phyloP scores from a whole-genome alignment of 805 yeast species.

The Candida cerambycidarum region DNA sequence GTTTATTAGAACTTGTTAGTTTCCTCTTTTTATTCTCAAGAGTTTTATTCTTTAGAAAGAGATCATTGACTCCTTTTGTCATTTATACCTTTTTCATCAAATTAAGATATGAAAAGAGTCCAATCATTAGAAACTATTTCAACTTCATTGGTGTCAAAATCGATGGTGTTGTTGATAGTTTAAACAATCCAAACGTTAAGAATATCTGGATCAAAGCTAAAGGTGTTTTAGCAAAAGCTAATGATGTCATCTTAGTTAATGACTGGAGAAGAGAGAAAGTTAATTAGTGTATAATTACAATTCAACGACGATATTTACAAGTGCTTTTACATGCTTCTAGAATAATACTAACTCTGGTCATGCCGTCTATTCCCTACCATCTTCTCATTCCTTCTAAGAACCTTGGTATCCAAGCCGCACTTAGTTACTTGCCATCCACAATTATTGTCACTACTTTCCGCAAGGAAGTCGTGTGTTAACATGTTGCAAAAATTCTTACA shows the following conservation, averaged over 20 bases:
- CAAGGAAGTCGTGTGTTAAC: conserved; percentile 3
- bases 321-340: too few species aligned
- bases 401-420: not conserved
- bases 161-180: conserved; percentile 30
- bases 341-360: too few species aligned
- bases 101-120: conserved; percentile 72
- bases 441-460: not conserved
- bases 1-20: conserved; percentile 43
- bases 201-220: conserved; percentile 38
- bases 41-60: conserved; percentile 57
- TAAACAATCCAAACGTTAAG: conserved; percentile 32
- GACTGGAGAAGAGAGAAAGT: conserved; percentile 38
- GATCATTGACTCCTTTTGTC: conserved; percentile 60
- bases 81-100: conserved; percentile 66
- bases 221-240: conserved; percentile 29
- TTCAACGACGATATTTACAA: too few species aligned
- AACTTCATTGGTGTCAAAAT: conserved; percentile 62
- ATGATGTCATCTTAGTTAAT: conserved; percentile 30
- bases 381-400: too few species aligned
- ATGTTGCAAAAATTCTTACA: conserved; percentile 5
- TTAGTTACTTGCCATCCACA: not conserved
- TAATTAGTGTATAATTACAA: not conserved
- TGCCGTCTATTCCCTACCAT: too few species aligned
- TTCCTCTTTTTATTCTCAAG: conserved; percentile 47
- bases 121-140: conserved; percentile 66